phyloP scores from a whole-genome alignment of 2,329 filamentous ascomycete genomes.

The Pseudonectria foliicola region DNA sequence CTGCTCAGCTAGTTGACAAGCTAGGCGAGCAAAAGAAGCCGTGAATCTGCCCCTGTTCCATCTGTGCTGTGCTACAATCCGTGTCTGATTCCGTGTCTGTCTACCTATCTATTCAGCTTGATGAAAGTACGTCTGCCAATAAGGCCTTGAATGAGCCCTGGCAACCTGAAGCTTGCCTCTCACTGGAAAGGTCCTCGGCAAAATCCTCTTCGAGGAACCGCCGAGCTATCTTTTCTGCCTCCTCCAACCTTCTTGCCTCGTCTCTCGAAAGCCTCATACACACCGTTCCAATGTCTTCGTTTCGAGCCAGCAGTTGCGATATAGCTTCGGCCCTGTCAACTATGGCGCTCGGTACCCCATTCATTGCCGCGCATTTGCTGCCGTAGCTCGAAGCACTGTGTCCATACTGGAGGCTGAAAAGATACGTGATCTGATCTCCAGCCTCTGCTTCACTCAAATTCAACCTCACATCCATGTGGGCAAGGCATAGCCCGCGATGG shows the following conservation, averaged over 20 bases:
- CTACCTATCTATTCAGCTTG: neutral
- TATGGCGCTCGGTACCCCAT: constrained; percentile 67
- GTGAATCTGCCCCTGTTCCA: neutral
- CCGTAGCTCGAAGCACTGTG: constrained; percentile 78
- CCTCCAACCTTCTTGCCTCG: constrained; percentile 60
- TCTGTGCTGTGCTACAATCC: too few relatives aligned
- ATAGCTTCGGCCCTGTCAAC: constrained; percentile 71
- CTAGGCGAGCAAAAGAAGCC: constrained; percentile 18
- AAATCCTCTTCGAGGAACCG: constrained; percentile 40
- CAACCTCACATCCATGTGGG: constrained; percentile 65
- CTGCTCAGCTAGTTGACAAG: constrained; percentile 38
- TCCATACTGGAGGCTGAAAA: constrained; percentile 64
- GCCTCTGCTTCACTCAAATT: constrained; percentile 42
- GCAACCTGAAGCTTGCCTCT: neutral
- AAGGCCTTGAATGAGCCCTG: constrained; percentile 6
- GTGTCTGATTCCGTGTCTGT: too few relatives aligned
- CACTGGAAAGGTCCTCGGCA: neutral
- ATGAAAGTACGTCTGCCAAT: constrained; percentile 10
- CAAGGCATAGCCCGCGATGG: constrained; percentile 48
- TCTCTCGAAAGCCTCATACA: constrained; percentile 60
- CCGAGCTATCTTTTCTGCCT: constrained; percentile 57
- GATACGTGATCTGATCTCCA: constrained; percentile 61
- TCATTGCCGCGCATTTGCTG: constrained; percentile 75
- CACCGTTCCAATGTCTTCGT: constrained; percentile 67
- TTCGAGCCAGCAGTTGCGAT: constrained; percentile 57